Evolutionary conservation across 805 yeast species (phyloP).

Genomic region (Candida pseudoglaebosa): DNA sequence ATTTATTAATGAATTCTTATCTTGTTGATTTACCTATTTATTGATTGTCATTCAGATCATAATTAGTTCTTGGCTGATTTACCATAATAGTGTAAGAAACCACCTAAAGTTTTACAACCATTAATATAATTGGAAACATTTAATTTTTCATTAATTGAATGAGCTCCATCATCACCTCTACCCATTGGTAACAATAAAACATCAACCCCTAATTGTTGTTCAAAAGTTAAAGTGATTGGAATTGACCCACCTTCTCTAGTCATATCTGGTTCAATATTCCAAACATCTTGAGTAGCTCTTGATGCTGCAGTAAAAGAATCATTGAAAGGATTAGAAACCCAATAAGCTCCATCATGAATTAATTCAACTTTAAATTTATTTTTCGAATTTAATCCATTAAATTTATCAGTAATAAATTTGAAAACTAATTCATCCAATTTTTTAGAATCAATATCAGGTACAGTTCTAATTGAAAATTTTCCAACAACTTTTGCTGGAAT

Average conservation of each 20-base stretch:
- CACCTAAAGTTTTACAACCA: conserved; percentile 90
- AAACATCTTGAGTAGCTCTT: conserved; percentile 89
- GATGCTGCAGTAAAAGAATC: conserved; percentile 91
- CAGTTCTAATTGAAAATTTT: conserved; percentile 95
- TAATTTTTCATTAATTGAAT: conserved; percentile 93
- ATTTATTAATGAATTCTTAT: too few relatives aligned
- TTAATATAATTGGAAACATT: conserved; percentile 84
- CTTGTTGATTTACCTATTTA: too few relatives aligned
- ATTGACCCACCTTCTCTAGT: conserved; percentile 99
- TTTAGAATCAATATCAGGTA: conserved; percentile 82
- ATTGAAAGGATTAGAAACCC: conserved; percentile 94
- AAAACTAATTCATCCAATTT: conserved; percentile 76
- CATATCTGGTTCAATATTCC: conserved; percentile 93
- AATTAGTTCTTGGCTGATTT: conserved; percentile 4
- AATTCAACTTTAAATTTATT: conserved; percentile 70
- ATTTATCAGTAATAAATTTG: conserved; percentile 63
- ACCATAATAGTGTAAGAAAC: conserved; percentile 84
- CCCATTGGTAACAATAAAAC: conserved; percentile 96
- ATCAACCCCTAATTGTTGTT: conserved; percentile 76
- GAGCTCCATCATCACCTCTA: conserved; percentile 99
- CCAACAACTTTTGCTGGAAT: conserved; percentile 94
- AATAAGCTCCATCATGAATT: conserved; percentile 92
- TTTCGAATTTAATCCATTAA: conserved; percentile 68
- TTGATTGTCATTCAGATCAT: too few relatives aligned
- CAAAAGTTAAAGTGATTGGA: conserved; percentile 94